These are phyloP conservation scores for Amauroascus verrucosus DNA, from an alignment of 2,329 filamentous ascomycete species.

Conservation along the genomic window DNA sequence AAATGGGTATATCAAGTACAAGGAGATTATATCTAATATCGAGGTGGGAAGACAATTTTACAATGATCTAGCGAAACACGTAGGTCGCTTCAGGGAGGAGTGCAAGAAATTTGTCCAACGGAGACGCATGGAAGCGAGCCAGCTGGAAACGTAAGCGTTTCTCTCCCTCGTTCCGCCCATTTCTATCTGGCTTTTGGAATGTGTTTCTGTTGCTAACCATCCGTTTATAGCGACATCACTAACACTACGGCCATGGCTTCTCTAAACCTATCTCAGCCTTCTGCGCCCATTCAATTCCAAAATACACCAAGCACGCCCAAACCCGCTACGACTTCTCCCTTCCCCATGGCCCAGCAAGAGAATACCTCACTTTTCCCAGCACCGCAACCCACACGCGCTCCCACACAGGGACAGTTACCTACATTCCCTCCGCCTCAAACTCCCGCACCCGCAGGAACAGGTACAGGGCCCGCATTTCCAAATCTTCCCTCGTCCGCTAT, in stretches of 20 bases:
- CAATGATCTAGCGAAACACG: slow-evolving; percentile 84
- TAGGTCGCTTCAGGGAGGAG: slow-evolving; percentile 73
- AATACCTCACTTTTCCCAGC: slow-evolving; percentile 36
- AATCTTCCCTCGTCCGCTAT: slow-evolving; percentile 25
- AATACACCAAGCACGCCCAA: slow-evolving; percentile 36
- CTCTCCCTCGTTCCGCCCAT: neutral
- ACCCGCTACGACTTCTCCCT: slow-evolving; percentile 34
- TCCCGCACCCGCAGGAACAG: neutral
- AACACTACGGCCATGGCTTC: slow-evolving; percentile 47
- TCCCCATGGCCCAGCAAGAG: slow-evolving; percentile 23
- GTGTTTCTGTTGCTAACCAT: neutral
- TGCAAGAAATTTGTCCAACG: slow-evolving; percentile 68
- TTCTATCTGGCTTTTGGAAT: neutral
- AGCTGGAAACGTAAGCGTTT: slow-evolving; percentile 58
- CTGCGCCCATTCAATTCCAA: slow-evolving; percentile 20
- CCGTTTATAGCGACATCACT: slow-evolving; percentile 42
- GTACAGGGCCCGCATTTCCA: slow-evolving; percentile 5
- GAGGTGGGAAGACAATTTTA: slow-evolving; percentile 93
- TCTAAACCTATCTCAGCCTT: slow-evolving; percentile 42
- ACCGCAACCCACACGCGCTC: slow-evolving; percentile 36
- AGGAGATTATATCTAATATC: slow-evolving; percentile 84
- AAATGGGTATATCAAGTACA: slow-evolving; percentile 89
- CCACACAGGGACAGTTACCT: slow-evolving; percentile 42
- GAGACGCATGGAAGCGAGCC: slow-evolving; percentile 67
- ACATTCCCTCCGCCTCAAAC: slow-evolving; percentile 23